These are phyloP conservation scores for Trypanosoma boissoni DNA, from an alignment of 208 protist genomes.

Conservation along the genomic window DNA sequence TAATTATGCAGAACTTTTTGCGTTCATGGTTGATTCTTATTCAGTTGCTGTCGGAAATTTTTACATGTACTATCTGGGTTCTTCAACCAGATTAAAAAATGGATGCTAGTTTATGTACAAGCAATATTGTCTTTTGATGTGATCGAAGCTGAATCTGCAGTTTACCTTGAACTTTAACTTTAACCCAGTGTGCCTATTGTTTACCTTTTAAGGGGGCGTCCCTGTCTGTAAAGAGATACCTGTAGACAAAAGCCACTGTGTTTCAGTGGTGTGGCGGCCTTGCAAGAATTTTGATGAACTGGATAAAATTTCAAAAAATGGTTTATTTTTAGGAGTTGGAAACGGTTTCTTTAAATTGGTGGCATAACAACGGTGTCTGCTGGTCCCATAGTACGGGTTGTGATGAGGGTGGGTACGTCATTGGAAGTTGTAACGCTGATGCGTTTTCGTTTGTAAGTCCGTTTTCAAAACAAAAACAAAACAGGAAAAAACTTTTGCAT, in stretches of 20 bases:
- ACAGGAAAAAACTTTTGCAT: too few species aligned
- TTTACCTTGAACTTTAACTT: neutral
- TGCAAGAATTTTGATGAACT: neutral
- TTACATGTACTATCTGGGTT: conserved; percentile 31
- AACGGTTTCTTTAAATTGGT: neutral
- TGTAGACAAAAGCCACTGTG: conserved; percentile 6
- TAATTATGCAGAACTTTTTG: conserved; percentile 54
- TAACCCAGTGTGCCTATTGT: neutral
- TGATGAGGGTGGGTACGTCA: conserved; percentile 14
- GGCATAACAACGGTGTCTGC: conserved; percentile 2
- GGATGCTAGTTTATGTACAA: neutral
- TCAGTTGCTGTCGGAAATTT: conserved; percentile 44
- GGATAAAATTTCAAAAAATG: neutral
- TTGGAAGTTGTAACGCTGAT: neutral
- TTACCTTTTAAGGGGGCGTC: neutral
- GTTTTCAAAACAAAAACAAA: neutral
- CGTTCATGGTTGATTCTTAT: conserved; percentile 37
- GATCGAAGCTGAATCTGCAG: neutral
- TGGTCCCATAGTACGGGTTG: neutral
- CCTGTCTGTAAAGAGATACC: conserved; percentile 3
- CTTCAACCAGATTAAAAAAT: neutral
- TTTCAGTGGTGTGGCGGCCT: neutral
- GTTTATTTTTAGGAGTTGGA: conserved; percentile 10
- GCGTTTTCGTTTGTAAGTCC: conserved; percentile 1
- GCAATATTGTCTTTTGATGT: too few species aligned